Base-by-base conservation (phyloP, 2,329 filamentous ascomycete species). In the Elsinoe arachidis region DNA sequence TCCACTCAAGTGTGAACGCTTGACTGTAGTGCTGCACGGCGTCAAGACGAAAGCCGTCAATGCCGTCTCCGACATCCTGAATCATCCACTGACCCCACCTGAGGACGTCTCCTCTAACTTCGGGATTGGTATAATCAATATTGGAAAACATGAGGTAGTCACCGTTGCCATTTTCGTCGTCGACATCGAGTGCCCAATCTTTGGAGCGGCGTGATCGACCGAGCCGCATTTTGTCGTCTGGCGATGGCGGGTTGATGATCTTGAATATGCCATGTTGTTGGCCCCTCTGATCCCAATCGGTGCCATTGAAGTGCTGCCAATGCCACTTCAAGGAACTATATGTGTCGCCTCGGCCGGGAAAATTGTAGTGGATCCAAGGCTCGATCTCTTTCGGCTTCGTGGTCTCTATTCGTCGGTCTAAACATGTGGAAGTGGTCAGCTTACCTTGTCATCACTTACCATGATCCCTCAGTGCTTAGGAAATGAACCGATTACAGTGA, bases 141-240 rank as follows among this genome's bases (percentile, higher is more conserved):
- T 89, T 82, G 5, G 83, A 81, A 63, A 87, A 88, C 83, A 89
- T 87, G 14, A 88, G 76, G 65, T 83, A 88, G 67, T 85, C 82
- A 41, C 71, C 73, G 64, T 89, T 89, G 6, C 86, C 86, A 61
- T 82, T 78, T 67, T 86, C 76, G 17, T 79, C 76, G 26, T 82
- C 82, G 2, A 85, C 84, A 12, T 78, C 78, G 0, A 77, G 65
- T 2, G 81, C 80, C 85, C 85, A 88, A 37, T 77, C 76, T 64
- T 87, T 86, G 56, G 80, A 59, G 78, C 66, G 68, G 46, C 67
- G 56, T 15, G n/a, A 43, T n/a, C 38, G 19, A 41, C 49, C 39
- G 23, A 46, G 51, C 14, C 44, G 56, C 1, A 38, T 52, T 15
- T 38, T 15, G n/a, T 53, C 52, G 26, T 58, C 56, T 10, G 59